Percentiles rank a stretch among this genome's conserved stretches.
Evolutionary conservation across 1,284 basidiomycete species (phyloP).

Genomic region (Ceratobasidium sp.): DNA sequence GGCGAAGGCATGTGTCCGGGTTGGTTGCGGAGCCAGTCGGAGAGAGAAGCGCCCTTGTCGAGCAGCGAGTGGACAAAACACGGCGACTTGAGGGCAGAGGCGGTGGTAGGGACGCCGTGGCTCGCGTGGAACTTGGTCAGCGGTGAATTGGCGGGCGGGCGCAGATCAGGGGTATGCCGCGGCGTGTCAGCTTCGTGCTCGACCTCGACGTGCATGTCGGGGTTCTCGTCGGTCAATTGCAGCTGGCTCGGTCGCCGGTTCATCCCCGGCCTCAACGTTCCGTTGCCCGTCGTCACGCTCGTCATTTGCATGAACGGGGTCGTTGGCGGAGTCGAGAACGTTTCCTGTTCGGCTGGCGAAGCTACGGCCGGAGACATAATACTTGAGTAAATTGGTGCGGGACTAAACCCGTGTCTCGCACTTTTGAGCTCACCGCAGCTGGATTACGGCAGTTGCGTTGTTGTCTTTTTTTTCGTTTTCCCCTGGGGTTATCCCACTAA

Average conservation of each 20-base stretch:
- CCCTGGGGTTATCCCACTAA: constrained; percentile 5
- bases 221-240: constrained; percentile 7
- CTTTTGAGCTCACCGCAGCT: not conserved
- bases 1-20: constrained; percentile 20
- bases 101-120: not conserved
- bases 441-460: constrained; percentile 24
- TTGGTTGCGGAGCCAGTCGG: constrained; percentile 63
- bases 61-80: constrained; percentile 88
- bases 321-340: constrained; percentile 25
- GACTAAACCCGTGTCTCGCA: too few species aligned
- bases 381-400: not conserved
- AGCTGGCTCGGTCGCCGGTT: constrained; percentile 18
- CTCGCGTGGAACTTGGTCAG: constrained; percentile 20
- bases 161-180: constrained; percentile 9
- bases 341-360: constrained; percentile 6
- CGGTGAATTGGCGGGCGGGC: constrained; percentile 10
- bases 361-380: constrained; percentile 19
- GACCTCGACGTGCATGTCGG: constrained; percentile 19
- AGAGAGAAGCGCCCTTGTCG: constrained; percentile 73
- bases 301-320: not conserved
- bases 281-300: not conserved
- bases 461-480: not conserved
- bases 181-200: constrained; percentile 14
- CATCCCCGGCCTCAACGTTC: not conserved
- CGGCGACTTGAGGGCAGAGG: constrained; percentile 51